These are phyloP conservation scores for Graphilbum sp. DNA, from an alignment of 2,329 filamentous ascomycete species.

Conservation along the genomic window DNA sequence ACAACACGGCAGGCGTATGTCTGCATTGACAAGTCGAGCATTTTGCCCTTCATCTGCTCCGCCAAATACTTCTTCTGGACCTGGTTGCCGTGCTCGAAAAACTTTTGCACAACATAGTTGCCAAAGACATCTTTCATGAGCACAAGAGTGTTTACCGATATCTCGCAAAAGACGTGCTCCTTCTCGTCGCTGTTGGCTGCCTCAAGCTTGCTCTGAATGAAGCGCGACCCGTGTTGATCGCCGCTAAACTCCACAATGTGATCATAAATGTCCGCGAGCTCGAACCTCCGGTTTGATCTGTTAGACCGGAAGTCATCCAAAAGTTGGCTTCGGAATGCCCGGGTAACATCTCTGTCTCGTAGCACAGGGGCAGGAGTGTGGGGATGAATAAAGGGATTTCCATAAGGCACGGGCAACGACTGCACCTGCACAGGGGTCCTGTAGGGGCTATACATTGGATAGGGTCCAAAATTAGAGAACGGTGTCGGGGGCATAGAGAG, in stretches of 20 bases:
- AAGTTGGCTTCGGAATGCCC: slow-evolving; percentile 44
- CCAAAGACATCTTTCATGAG: slow-evolving; percentile 95
- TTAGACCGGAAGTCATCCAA: slow-evolving; percentile 61
- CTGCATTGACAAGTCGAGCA: slow-evolving; percentile 64
- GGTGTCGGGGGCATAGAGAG: neutral
- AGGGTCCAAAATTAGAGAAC: slow-evolving; percentile 9
- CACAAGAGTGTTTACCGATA: slow-evolving; percentile 67
- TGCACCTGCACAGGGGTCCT: slow-evolving; percentile 18
- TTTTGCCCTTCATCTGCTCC: slow-evolving; percentile 72
- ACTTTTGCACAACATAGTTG: slow-evolving; percentile 96
- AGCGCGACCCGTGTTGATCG: slow-evolving; percentile 87
- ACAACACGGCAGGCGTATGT: slow-evolving; percentile 94
- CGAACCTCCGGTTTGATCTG: slow-evolving; percentile 58
- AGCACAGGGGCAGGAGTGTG: slow-evolving; percentile 13
- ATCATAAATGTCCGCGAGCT: slow-evolving; percentile 75
- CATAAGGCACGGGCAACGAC: slow-evolving; percentile 11
- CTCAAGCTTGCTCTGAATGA: slow-evolving; percentile 86
- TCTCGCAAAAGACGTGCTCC: slow-evolving; percentile 75
- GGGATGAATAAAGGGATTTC: slow-evolving; percentile 15
- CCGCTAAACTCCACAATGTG: slow-evolving; percentile 90
- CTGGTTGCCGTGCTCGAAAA: slow-evolving; percentile 92
- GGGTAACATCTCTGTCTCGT: slow-evolving; percentile 4
- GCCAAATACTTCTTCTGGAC: slow-evolving; percentile 80
- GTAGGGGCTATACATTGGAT: slow-evolving; percentile 21
- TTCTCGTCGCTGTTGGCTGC: slow-evolving; percentile 93